These are phyloP conservation scores for Daldinia eschscholtzii DNA, from an alignment of 2,329 filamentous ascomycete species.

Conservation along the genomic window DNA sequence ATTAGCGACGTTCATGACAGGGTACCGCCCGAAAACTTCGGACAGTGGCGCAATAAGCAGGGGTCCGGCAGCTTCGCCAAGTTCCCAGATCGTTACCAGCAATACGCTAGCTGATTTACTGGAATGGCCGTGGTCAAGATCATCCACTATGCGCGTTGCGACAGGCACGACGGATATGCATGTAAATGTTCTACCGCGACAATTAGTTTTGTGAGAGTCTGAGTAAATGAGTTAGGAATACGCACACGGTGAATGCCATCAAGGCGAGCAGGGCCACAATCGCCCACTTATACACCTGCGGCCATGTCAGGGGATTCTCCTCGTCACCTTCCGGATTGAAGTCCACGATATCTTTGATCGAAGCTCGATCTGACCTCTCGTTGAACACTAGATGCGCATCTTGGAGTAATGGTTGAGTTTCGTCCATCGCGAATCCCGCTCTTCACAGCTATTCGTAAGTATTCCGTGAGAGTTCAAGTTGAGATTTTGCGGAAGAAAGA, in stretches of 20 bases:
- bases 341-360: constrained; percentile 55
- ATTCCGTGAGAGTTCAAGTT: constrained; percentile 3
- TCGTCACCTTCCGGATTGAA: constrained; percentile 61
- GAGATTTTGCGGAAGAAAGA: not conserved
- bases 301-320: constrained; percentile 68
- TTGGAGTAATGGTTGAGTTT: constrained; percentile 53
- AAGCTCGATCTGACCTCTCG: constrained; percentile 40
- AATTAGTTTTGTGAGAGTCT: not conserved
- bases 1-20: constrained; percentile 67
- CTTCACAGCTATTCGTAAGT: not conserved
- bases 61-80: constrained; percentile 73
- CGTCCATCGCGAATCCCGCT: constrained; percentile 49
- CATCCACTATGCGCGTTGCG: constrained; percentile 63
- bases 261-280: constrained; percentile 66
- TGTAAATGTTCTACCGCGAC: constrained; percentile 64
- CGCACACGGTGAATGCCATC: constrained; percentile 69
- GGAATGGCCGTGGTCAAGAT: constrained; percentile 57
- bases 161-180: constrained; percentile 69
- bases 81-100: constrained; percentile 78
- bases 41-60: constrained; percentile 72
- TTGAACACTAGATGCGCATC: constrained; percentile 43
- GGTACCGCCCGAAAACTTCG: constrained; percentile 69
- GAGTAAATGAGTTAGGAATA: not conserved
- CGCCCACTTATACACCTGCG: constrained; percentile 63
- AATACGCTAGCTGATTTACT: constrained; percentile 66